Evolutionary conservation across 306 rosid species (phyloP).

Genomic region (Lathyrus oleraceus): DNA sequence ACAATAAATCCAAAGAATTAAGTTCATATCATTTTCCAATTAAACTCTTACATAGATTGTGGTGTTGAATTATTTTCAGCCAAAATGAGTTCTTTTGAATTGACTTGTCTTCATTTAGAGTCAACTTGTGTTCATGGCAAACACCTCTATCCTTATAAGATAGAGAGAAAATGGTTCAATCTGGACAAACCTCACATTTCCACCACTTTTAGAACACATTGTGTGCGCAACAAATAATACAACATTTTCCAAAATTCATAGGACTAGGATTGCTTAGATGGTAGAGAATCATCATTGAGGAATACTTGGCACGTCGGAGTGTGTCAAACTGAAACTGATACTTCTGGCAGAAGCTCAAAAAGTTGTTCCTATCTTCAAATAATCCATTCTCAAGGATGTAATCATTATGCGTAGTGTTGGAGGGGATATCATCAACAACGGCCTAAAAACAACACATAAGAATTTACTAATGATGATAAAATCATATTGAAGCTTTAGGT

Average conservation of each 20-base stretch:
- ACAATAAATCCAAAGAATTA: neutral
- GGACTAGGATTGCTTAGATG: conserved; percentile 33
- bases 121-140: conserved; percentile 50
- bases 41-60: conserved; percentile 6
- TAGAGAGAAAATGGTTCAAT: conserved; percentile 40
- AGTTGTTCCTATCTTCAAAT: conserved; percentile 39
- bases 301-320: conserved; percentile 62
- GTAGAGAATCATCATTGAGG: conserved; percentile 58
- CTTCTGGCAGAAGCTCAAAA: conserved; percentile 52
- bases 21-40: conserved; percentile 18
- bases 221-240: conserved; percentile 44
- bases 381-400: conserved; percentile 40
- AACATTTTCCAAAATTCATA: conserved; percentile 15
- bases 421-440: conserved; percentile 36
- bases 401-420: conserved; percentile 51
- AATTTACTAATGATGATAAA: neutral
- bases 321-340: conserved; percentile 61
- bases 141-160: conserved; percentile 46
- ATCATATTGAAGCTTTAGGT: neutral
- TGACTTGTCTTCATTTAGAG: conserved; percentile 2
- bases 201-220: conserved; percentile 33
- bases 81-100: neutral
- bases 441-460: conserved; percentile 39
- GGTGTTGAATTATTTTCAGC: neutral
- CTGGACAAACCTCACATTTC: conserved; percentile 51